Percentiles rank a stretch among this genome's conserved stretches.
phyloP scores from a whole-genome alignment of 2,329 filamentous ascomycete genomes.

The Verticillium albo-atrum region DNA sequence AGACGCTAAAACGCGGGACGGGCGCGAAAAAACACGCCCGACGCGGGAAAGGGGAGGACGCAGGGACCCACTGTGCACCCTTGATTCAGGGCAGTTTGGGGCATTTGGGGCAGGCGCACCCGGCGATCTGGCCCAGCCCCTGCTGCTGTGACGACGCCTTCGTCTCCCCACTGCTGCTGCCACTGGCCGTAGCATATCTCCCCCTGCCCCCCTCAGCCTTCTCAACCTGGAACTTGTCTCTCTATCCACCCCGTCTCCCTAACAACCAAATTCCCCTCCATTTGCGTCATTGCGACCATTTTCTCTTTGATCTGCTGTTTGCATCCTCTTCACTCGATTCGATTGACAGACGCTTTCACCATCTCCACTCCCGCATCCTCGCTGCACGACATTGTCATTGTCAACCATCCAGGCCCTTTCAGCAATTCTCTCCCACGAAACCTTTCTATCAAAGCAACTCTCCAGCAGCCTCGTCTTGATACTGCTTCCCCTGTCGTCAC shows the following conservation, averaged over 20 bases:
- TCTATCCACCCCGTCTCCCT: neutral
- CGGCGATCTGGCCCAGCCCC: neutral
- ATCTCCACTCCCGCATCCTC: neutral
- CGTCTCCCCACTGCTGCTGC: neutral
- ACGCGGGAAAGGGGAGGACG: neutral
- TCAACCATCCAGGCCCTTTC: neutral
- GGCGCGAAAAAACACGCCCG: neutral
- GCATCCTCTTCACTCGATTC: neutral
- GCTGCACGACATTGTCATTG: neutral
- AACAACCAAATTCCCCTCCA: neutral
- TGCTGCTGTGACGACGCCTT: neutral
- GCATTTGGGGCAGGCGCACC: neutral
- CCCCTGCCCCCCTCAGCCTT: neutral
- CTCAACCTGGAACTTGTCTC: neutral
- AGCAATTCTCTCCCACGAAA: neutral
- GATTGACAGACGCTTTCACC: neutral
- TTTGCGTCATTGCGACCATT: neutral
- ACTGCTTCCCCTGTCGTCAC: neutral
- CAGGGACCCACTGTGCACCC: neutral
- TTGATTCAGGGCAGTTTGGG: neutral
- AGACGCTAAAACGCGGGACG: neutral
- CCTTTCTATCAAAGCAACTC: neutral
- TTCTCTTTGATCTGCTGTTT: neutral
- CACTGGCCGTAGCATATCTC: neutral
- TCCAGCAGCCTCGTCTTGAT: too few species aligned